Base-by-base conservation (phyloP, 129 eudicot species). In the Lactuca saligna region DNA sequence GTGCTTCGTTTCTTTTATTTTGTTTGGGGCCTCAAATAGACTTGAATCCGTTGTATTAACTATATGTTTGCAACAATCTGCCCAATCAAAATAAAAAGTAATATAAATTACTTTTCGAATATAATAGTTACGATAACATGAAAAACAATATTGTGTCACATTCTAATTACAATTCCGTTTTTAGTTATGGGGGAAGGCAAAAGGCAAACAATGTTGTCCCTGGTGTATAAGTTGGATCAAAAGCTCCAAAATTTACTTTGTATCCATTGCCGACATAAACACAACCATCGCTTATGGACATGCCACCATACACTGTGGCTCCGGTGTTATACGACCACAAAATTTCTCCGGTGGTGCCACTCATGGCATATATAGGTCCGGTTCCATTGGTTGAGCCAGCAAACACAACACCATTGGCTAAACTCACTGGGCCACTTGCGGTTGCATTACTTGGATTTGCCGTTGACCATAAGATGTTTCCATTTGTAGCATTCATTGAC, bases 321-420 rank as follows among this genome's bases (percentile, higher is more conserved):
- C 92, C 89, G 1, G 95, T 91, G 12, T 78, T 35, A 59, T 76
- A 79, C 2, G 83, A 56, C 95, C 97, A 91, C 13, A 85, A 61
- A 54, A 90, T 84, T 11, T 61, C 54, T 61, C 97, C 97, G 0
- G 81, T 82, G 5, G 72, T 61, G 12, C 86, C 87, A 64, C 81
- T 83, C 83, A 90, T 87, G 8, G 87, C 97, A 42, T 90, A 87
- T 8, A 90, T 57, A 17, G 95, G 89, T 5, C 97, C 97, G 0
- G 29, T 56, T 7, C 84, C 81, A 7, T 85, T 86, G 32, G 82
- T 75, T 1, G 95, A 90, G 9, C 95, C 95, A 2, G 86, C 91
- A 61, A 90, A 87, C 6, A 85, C 69, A 48, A 87, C 91, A 8
- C 89, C 95, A 15, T 83, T 85, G 6, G 84, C 83, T 61, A 90